A percentile compares a stretch with the other conserved stretches of the same genome.
phyloP scores from a whole-genome alignment of 2,329 filamentous ascomycete species.

The Alternaria ventricosa region DNA sequence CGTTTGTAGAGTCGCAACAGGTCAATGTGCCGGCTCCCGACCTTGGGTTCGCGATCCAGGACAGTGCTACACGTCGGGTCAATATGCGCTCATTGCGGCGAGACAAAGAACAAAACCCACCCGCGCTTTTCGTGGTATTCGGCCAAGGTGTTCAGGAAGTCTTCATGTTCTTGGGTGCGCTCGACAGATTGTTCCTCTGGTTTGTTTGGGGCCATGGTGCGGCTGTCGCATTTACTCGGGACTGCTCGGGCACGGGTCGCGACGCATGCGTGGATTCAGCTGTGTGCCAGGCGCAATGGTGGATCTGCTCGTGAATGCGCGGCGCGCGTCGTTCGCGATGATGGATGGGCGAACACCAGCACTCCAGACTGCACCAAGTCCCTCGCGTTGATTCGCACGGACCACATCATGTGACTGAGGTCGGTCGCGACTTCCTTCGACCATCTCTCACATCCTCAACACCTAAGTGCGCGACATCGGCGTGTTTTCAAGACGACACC shows the following conservation, averaged over 20 bases:
- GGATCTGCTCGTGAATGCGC: slow-evolving; percentile 31
- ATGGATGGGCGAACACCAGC: slow-evolving; percentile 41
- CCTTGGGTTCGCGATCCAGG: slow-evolving; percentile 81
- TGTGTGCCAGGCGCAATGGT: slow-evolving; percentile 32
- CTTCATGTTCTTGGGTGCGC: slow-evolving; percentile 70
- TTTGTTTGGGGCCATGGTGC: slow-evolving; percentile 54
- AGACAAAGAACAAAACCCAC: slow-evolving; percentile 46
- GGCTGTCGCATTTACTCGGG: slow-evolving; percentile 43
- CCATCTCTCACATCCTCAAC: background rate
- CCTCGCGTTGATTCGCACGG: slow-evolving; percentile 24
- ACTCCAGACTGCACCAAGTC: slow-evolving; percentile 31
- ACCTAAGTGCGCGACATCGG: background rate
- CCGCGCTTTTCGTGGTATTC: slow-evolving; percentile 81
- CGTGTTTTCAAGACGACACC: background rate
- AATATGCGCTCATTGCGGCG: slow-evolving; percentile 30
- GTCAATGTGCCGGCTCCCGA: slow-evolving; percentile 78
- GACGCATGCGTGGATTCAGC: slow-evolving; percentile 29
- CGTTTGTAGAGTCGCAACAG: slow-evolving; percentile 79
- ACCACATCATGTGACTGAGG: slow-evolving; percentile 26
- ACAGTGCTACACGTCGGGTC: slow-evolving; percentile 60
- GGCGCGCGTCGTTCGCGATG: slow-evolving; percentile 41
- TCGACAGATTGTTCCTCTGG: slow-evolving; percentile 56
- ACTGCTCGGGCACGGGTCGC: slow-evolving; percentile 20
- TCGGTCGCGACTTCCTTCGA: slow-evolving; percentile 22
- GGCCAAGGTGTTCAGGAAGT: slow-evolving; percentile 76